phyloP scores from a whole-genome alignment of 495 filamentous ascomycete species.

The Oleoguttula mirabilis region DNA sequence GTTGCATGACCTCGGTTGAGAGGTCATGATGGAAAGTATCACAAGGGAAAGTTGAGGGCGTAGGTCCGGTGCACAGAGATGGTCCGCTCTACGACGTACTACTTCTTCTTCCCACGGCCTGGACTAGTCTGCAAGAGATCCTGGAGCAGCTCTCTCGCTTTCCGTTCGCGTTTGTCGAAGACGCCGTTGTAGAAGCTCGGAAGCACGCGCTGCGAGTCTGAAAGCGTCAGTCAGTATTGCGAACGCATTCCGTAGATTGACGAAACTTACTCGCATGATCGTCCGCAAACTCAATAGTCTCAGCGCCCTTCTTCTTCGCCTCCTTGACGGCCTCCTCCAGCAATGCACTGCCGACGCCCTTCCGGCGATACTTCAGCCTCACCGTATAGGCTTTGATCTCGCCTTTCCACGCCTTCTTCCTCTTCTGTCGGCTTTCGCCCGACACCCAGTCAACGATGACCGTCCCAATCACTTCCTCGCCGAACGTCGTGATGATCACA shows the following conservation, averaged over 20 bases:
- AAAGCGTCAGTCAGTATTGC: constrained; percentile 6
- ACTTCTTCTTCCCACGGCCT: constrained; percentile 8
- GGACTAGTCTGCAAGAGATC: constrained; percentile 29
- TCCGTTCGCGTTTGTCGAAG: constrained; percentile 45
- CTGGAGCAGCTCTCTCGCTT: constrained; percentile 40
- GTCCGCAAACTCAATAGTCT: constrained; percentile 51
- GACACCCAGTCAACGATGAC: constrained; percentile 36
- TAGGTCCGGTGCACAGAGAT: no score
- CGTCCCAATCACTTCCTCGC: constrained; percentile 45
- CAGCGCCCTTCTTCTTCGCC: constrained; percentile 44
- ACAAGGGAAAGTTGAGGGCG: no score
- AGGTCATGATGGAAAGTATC: no score
- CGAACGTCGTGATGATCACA: constrained; percentile 44
- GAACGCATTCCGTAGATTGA: not conserved
- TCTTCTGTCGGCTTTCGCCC: constrained; percentile 33
- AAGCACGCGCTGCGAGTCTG: constrained; percentile 46
- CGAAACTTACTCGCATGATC: constrained; percentile 49
- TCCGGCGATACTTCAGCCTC: constrained; percentile 47
- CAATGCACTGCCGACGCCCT: constrained; percentile 56
- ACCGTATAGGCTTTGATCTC: constrained; percentile 70
- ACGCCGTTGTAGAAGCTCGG: constrained; percentile 46
- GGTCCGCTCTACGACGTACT: no score
- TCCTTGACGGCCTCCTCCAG: constrained; percentile 52
- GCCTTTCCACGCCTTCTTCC: constrained; percentile 28
- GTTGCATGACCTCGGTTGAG: no score